Conservation (phyloP, 2,329 filamentous ascomycete genomes). For the Penicillium hordei region DNA sequence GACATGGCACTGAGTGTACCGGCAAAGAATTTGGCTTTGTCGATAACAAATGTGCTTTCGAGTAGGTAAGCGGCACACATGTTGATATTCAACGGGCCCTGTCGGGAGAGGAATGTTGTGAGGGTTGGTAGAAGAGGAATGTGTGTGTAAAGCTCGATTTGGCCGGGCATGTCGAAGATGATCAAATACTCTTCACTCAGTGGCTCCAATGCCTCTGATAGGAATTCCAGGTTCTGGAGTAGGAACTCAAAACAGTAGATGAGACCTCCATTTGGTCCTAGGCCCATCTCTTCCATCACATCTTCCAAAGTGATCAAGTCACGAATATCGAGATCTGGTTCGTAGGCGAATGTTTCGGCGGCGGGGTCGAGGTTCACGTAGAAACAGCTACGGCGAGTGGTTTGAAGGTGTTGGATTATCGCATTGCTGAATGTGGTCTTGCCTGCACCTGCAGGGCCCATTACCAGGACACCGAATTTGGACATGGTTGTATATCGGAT, state of each 20-base stretch:
- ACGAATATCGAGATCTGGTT: conserved; percentile 92
- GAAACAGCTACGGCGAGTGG: conserved; percentile 89
- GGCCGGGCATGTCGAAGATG: conserved; percentile 97
- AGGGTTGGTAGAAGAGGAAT: conserved; percentile 87
- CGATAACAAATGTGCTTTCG: conserved; percentile 92
- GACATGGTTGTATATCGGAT: conserved; percentile 60
- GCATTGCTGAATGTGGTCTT: conserved; percentile 96
- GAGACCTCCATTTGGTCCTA: conserved; percentile 87
- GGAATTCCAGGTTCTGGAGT: conserved; percentile 89
- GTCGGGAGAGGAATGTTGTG: conserved; percentile 74
- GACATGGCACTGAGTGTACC: conserved; percentile 96
- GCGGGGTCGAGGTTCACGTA: conserved; percentile 98
- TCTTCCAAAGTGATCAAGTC: conserved; percentile 91
- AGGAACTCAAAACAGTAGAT: conserved; percentile 98
- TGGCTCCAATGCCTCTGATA: conserved; percentile 78
- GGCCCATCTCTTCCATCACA: conserved; percentile 91
- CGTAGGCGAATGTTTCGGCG: conserved; percentile 86
- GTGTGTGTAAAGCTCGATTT: conserved; percentile 98
- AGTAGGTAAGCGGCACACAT: conserved; percentile 93
- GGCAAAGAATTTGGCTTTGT: conserved; percentile 95
- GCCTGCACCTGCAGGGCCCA: conserved; percentile 93
- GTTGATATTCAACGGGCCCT: conserved; percentile 80
- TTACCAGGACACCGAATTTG: conserved; percentile 91
- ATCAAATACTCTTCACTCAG: conserved; percentile 95
- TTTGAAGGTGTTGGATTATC: conserved; percentile 87